phyloP scores from a whole-genome alignment of 2,329 filamentous ascomycete species.

The Cladosporium sp. region DNA sequence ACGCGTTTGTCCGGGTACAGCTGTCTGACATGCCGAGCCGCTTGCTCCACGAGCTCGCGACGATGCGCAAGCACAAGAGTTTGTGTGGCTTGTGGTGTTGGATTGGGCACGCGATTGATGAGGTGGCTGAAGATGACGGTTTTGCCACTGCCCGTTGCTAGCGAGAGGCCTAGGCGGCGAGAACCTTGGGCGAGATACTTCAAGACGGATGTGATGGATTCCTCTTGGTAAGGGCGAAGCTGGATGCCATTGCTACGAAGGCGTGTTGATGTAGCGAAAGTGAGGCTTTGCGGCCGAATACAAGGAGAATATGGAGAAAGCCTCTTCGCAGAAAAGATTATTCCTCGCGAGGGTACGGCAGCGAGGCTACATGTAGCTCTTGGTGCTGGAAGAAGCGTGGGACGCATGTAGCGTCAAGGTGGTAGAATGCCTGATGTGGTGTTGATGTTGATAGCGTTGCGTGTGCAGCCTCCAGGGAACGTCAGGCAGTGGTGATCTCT shows the following conservation, averaged over 20 bases:
- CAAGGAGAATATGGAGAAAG: background rate
- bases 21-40: constrained; percentile 73
- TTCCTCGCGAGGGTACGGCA: background rate
- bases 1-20: constrained; percentile 76
- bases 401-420: constrained; percentile 9
- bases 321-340: background rate
- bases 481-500: no score
- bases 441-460: no score
- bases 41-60: constrained; percentile 90
- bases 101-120: constrained; percentile 67
- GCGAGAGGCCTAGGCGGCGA: constrained; percentile 73
- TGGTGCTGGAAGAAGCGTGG: background rate
- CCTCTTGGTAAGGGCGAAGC: constrained; percentile 79
- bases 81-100: constrained; percentile 57
- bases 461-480: no score
- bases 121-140: constrained; percentile 96
- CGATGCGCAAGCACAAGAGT: constrained; percentile 91
- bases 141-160: constrained; percentile 84
- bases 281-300: background rate
- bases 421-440: background rate
- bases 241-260: constrained; percentile 20
- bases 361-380: background rate
- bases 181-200: constrained; percentile 62
- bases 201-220: constrained; percentile 78
- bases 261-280: background rate